Evolutionary conservation across 2,329 filamentous ascomycete genomes (phyloP), one percentile per base, ranked within the genome.

Genomic region (Verticillium dahliae): DNA sequence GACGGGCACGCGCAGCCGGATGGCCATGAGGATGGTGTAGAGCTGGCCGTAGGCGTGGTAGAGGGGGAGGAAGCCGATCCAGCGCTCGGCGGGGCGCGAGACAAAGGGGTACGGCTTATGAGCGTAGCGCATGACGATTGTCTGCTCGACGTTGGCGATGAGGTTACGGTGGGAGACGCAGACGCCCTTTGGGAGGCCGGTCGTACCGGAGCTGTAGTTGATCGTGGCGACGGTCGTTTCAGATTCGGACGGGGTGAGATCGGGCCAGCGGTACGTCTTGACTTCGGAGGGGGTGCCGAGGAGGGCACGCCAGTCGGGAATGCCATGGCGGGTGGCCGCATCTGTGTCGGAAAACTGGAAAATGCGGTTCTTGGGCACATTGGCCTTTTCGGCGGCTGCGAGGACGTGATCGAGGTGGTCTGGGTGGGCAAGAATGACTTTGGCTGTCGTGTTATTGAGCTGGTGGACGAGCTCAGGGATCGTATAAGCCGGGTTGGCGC

Each of bases 11-110:
- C 73, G 69, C 34, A 78, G 71, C 64, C 74, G 78, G 13, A 76
- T 69, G 0, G 78, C 77, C 65, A 79, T 75, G 34, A 84, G 71
- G 62, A 80, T 81, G 61, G 81, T 81, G 61, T 79, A 78, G 2
- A 82, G 75, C 68, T 86, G 84, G 2, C 81, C 81, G 64, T 82
- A 85, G 6, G 83, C 84, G 67, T 88, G 85, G 67, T 87, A 89
- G 69, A 89, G 82, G 0, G 89, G 89, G 13, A 91, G 74, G 69
- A 90, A 88, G 57, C 85, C 80, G 34, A 83, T 67, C 78, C 80
- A 83, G 45, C 80, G 73, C 66, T 82, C 81, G 9, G 71, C 69
- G 27, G 77, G 77, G 39, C 74, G 72, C 3, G 74, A 70, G 2
- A 72, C 66, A 63, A 73, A 74, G 1, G 67, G 60, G 57, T 74